These are phyloP conservation scores for Kurtzmaniella quercitrusa DNA, from an alignment of 1,139 yeast genomes.

Conservation along the genomic window DNA sequence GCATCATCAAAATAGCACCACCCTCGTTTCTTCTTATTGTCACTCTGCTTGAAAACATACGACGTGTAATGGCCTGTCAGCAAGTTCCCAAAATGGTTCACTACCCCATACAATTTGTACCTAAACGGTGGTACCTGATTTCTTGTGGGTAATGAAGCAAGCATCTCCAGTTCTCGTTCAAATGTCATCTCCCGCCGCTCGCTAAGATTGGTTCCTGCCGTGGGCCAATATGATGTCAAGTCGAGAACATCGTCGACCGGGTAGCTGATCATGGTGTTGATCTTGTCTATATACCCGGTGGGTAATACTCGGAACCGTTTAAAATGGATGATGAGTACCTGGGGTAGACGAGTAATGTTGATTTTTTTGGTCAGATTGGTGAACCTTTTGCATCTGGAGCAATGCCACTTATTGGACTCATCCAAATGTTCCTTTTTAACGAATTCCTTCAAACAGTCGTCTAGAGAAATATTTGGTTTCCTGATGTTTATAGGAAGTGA, in stretches of 20 bases:
- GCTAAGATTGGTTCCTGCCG: constrained; percentile 28
- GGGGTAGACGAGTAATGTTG: constrained; percentile 68
- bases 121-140: constrained; percentile 79
- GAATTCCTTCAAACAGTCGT: constrained; percentile 69
- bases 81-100: constrained; percentile 79
- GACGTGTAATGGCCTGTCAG: constrained; percentile 93
- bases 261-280: constrained; percentile 59
- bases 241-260: constrained; percentile 57
- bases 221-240: constrained; percentile 80
- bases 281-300: constrained; percentile 47
- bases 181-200: constrained; percentile 10
- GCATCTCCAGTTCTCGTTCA: constrained; percentile 38
- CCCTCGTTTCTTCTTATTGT: constrained; percentile 31
- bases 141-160: constrained; percentile 57
- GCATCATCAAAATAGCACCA: constrained; percentile 85
- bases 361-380: constrained; percentile 67
- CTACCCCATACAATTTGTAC: constrained; percentile 78
- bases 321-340: constrained; percentile 66
- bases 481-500: constrained; percentile 65
- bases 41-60: constrained; percentile 59
- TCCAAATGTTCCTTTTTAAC: constrained; percentile 66
- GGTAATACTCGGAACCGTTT: constrained; percentile 65
- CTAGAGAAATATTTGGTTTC: constrained; percentile 19
- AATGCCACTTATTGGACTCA: constrained; percentile 84
- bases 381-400: constrained; percentile 72